phyloP scores from a whole-genome alignment of 2,329 filamentous ascomycete genomes.

The Nothophoma quercina region DNA sequence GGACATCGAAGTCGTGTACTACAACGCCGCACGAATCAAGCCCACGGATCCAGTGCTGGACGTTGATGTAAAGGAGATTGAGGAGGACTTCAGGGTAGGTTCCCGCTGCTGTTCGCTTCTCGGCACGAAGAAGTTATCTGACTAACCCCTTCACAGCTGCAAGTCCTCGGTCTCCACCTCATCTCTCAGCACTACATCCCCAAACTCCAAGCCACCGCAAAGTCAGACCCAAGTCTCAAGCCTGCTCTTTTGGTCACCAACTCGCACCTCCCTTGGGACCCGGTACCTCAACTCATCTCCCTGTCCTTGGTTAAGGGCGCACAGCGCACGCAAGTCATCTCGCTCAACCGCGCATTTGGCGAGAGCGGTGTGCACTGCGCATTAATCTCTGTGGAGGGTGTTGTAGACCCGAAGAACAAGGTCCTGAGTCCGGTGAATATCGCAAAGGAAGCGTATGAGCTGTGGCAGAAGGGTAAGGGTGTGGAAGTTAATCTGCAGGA shows the following conservation, averaged over 20 bases:
- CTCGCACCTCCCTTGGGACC: slow-evolving; percentile 57
- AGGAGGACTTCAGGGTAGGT: slow-evolving; percentile 55
- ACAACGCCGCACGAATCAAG: slow-evolving; percentile 61
- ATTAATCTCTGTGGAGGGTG: slow-evolving; percentile 56
- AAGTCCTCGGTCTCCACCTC: slow-evolving; percentile 52
- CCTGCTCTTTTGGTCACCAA: slow-evolving; percentile 60
- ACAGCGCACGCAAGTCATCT: slow-evolving; percentile 60
- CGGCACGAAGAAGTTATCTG: slow-evolving; percentile 21
- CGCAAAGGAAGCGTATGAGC: slow-evolving; percentile 54
- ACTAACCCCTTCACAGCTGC: slow-evolving; percentile 41
- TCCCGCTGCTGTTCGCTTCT: neutral
- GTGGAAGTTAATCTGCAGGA: slow-evolving; percentile 52
- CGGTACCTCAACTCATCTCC: slow-evolving; percentile 57
- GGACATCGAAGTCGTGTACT: slow-evolving; percentile 59
- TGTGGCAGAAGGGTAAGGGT: slow-evolving; percentile 51
- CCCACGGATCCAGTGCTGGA: slow-evolving; percentile 51
- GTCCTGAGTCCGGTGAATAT: slow-evolving; percentile 57
- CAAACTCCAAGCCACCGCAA: slow-evolving; percentile 44
- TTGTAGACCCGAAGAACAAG: slow-evolving; percentile 52
- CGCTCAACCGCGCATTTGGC: slow-evolving; percentile 52
- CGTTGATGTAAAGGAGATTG: slow-evolving; percentile 54
- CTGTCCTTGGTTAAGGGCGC: slow-evolving; percentile 61
- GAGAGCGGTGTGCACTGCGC: slow-evolving; percentile 57
- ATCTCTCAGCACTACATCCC: slow-evolving; percentile 59
- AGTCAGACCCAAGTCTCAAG: slow-evolving; percentile 39